Evolutionary conservation across 225 moss, liverwort and hornwort species (phyloP).

Genomic region (Bryoerythrophyllum caledonicum): DNA sequence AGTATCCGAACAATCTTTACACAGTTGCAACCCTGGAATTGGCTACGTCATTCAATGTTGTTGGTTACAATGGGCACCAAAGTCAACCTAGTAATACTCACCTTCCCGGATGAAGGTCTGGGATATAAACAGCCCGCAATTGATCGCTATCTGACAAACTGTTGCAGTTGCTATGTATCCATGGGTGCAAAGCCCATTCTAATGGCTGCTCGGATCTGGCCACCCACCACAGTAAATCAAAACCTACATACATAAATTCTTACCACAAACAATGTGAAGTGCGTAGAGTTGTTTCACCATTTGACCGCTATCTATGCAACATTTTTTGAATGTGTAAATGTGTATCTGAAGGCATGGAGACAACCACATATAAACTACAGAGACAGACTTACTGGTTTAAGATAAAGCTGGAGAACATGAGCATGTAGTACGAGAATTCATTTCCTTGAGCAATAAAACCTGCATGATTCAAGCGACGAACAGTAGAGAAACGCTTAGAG

Average conservation of each 20-base stretch:
- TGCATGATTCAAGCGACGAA: conserved; percentile 36
- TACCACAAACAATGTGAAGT: conserved; percentile 12
- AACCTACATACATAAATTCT: conserved; percentile 5
- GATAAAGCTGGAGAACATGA: conserved; percentile 87
- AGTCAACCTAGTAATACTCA: conserved; percentile 38
- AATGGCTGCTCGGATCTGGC: conserved; percentile 60
- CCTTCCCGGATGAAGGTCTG: conserved; percentile 89
- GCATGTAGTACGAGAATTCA: conserved; percentile 89
- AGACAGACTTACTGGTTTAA: conserved; percentile 66
- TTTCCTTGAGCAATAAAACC: conserved; percentile 82
- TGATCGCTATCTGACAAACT: conserved; percentile 65
- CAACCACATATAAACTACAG: conserved; percentile 15
- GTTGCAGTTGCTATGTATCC: conserved; percentile 90
- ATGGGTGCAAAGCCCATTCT: conserved; percentile 71
- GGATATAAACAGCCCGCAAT: conserved; percentile 64
- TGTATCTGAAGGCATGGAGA: conserved; percentile 1
- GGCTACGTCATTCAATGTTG: neutral
- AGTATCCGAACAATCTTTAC: neutral
- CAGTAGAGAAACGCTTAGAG: conserved; percentile 2
- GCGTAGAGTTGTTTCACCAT: conserved; percentile 15
- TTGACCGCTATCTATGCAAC: conserved; percentile 2
- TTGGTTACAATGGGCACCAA: neutral
- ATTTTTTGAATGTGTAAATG: neutral
- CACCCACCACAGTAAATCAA: conserved; percentile 29
- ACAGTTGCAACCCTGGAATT: conserved; percentile 4